These are phyloP conservation scores for Lactarius hatsudake DNA, from an alignment of 768 basidiomycete genomes.

Conservation along the genomic window DNA sequence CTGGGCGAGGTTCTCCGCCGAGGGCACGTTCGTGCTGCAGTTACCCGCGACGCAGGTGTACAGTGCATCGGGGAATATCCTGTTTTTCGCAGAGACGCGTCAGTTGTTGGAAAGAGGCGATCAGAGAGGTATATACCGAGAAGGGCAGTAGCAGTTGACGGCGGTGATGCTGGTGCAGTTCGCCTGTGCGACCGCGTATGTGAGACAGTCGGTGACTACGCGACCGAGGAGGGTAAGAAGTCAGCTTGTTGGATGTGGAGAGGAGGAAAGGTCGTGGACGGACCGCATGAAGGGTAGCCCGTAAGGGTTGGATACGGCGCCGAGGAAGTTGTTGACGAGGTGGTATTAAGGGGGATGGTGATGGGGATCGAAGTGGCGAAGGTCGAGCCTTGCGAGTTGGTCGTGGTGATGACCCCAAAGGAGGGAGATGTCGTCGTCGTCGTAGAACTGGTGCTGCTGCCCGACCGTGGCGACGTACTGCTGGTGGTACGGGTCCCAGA, in stretches of 20 bases:
- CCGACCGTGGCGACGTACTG: neutral
- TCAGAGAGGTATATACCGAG: slow-evolving; percentile 27
- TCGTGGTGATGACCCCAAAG: slow-evolving; percentile 22
- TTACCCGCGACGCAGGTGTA: slow-evolving; percentile 38
- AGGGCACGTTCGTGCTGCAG: slow-evolving; percentile 39
- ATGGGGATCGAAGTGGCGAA: slow-evolving; percentile 24
- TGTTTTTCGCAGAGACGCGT: slow-evolving; percentile 5
- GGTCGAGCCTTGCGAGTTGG: slow-evolving; percentile 23
- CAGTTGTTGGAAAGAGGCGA: neutral
- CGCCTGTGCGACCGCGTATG: slow-evolving; percentile 36
- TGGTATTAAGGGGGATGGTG: slow-evolving; percentile 14
- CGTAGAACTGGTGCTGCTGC: neutral
- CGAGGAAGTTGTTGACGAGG: slow-evolving; percentile 9
- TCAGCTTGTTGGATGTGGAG: neutral
- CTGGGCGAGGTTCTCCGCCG: slow-evolving; percentile 45
- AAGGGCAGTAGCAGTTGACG: slow-evolving; percentile 50
- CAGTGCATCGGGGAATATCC: slow-evolving; percentile 38
- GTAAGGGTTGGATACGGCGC: slow-evolving; percentile 21
- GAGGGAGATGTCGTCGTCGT: slow-evolving; percentile 2
- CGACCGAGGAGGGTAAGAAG: neutral
- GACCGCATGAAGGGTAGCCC: slow-evolving; percentile 21
- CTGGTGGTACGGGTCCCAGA: neutral
- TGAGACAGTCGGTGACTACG: slow-evolving; percentile 47
- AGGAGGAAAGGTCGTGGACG: neutral
- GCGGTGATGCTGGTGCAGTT: slow-evolving; percentile 46